Conservation (phyloP, 2,329 filamentous ascomycete species). For the Botrytis galanthina region DNA sequence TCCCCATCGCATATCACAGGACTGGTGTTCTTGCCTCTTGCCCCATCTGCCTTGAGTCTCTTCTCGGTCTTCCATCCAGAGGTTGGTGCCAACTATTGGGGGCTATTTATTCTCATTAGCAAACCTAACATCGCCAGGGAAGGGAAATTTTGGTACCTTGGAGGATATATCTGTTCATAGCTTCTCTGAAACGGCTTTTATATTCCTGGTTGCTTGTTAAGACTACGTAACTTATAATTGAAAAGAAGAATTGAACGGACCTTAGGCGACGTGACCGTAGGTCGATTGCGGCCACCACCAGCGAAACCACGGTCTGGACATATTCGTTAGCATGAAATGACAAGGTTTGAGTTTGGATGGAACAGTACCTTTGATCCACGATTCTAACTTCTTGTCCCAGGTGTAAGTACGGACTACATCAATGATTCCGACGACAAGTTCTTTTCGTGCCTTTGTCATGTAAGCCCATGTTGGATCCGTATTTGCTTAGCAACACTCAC, state of each 20-base stretch:
- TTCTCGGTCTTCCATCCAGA: conserved; percentile 17
- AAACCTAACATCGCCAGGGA: not conserved
- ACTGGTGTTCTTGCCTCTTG: not conserved
- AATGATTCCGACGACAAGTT: conserved; percentile 95
- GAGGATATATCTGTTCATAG: conserved; percentile 80
- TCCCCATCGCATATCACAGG: not conserved
- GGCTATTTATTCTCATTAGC: conserved; percentile 15
- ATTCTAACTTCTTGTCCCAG: conserved; percentile 99
- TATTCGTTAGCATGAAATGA: conserved; percentile 1
- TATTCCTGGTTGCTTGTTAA: conserved; percentile 57
- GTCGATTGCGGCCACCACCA: conserved; percentile 73
- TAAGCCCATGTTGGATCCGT: conserved; percentile 8
- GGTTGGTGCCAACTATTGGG: conserved; percentile 29
- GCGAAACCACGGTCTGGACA: conserved; percentile 68
- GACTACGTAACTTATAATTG: not conserved
- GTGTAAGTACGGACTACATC: conserved; percentile 98
- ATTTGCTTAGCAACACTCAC: conserved; percentile 8
- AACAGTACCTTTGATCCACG: conserved; percentile 78
- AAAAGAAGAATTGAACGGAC: conserved; percentile 47
- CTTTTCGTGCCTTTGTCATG: conserved; percentile 57
- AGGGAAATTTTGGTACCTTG: conserved; percentile 30
- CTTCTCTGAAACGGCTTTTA: conserved; percentile 90
- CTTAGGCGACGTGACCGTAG: conserved; percentile 94
- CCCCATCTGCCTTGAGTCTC: conserved; percentile 19
- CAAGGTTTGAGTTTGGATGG: no score